Base-by-base conservation (phyloP, 208 protist species). In the Trypanosoma cruzi region DNA sequence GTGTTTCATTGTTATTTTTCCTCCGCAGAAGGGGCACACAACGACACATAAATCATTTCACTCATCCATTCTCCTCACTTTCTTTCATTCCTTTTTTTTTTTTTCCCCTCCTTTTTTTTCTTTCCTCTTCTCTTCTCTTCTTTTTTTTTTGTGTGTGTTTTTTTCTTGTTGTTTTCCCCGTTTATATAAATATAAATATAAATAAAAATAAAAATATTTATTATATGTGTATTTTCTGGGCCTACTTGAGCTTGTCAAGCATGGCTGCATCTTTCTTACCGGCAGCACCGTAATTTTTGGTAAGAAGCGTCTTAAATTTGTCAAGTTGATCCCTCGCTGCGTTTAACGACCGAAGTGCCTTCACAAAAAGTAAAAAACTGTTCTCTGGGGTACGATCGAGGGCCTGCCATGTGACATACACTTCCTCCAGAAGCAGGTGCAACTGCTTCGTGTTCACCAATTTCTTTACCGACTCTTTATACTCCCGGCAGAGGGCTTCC, bases 391-490 rank as follows among this genome's bases (percentile, higher is more conserved):
- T 79, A 53, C 85, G 82, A 5, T 80, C 72, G 7, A 94, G 82
- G 6, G 62, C 55, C 60, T 63, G 65, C 86, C 86, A 94, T 59
- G 89, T 83, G 56, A 87, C 66, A 63, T 89, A 94, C 24, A 96
- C 84, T 65, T 96, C 88, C 58, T 86, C 81, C 28, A 96, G 71
- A 20, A 91, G 57, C 24, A 58, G 46, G 40, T 71, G 68, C 3
- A 81, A 60, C 1, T 77, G 67, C 5, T 80, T 77, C 0, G 54
- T 66, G 16, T 64, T 84, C 37, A 89, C 64, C 58, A 93, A 59
- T 73, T 92, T 92, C 49, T 83, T 87, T 34, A 96, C 44, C 18
- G 79, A 53, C 50, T 92, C 86, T 55, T 86, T 84, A 65, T 82
- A 85, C 64, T 66, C 68, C 3, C 72, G 77, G 71, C 82, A 90